phyloP scores from a whole-genome alignment of 805 yeast species.

The Komagataella ulmi region DNA sequence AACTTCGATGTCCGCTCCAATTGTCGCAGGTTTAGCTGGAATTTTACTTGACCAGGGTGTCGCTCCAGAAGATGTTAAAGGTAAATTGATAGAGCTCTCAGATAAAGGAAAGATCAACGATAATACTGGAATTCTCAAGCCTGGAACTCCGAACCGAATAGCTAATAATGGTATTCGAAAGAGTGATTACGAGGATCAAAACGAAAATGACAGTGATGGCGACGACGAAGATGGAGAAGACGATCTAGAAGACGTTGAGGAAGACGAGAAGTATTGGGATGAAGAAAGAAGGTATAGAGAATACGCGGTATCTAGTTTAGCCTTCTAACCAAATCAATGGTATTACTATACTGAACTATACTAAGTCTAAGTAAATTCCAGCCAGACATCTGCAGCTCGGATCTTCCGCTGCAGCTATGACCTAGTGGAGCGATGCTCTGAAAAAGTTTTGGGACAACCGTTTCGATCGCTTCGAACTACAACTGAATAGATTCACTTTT shows the following conservation, averaged over 20 bases:
- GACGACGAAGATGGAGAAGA: constrained; percentile 1
- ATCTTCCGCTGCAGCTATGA: no score
- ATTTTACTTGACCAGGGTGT: constrained; percentile 40
- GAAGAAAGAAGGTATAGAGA: not conserved
- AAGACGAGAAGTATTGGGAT: not conserved
- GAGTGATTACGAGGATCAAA: constrained; percentile 1
- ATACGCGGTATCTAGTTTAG: not conserved
- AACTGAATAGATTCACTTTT: not conserved
- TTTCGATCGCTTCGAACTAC: not conserved
- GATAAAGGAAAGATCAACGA: constrained; percentile 33
- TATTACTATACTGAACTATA: not conserved
- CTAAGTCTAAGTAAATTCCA: not conserved
- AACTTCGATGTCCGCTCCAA: constrained; percentile 75
- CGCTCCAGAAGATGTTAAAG: constrained; percentile 24
- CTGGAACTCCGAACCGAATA: constrained; percentile 49
- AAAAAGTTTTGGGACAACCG: no score
- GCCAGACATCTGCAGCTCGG: not conserved
- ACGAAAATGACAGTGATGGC: constrained; percentile 1
- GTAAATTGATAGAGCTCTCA: constrained; percentile 28
- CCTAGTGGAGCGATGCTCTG: not conserved
- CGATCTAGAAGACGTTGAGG: not conserved
- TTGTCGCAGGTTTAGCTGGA: constrained; percentile 55
- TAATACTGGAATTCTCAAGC: constrained; percentile 28
- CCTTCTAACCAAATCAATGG: not conserved
- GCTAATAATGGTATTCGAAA: constrained; percentile 16